Evolutionary conservation across 257 asterid genomes (phyloP), one percentile per base, ranked within the genome.

Genomic region (Nicotiana undulata): DNA sequence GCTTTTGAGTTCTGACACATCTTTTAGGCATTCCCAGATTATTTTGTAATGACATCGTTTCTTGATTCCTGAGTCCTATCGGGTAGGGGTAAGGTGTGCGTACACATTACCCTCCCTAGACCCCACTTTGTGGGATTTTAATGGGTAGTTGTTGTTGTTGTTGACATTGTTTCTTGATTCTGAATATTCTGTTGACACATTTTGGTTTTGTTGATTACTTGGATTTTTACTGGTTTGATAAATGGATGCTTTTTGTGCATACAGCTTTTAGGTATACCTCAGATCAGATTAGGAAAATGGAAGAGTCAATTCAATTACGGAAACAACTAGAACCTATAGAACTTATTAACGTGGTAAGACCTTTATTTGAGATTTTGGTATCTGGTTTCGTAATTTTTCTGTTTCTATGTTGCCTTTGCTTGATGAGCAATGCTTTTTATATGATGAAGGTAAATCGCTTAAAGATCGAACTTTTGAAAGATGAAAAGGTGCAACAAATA

Each of bases 251-350:
- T 34, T 40, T 64, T 51, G 58, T 20, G 70, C 22, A 15, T 9
- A 26, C 90, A 95, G 98, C 90, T 63, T 89, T 85, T 88, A 90
- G 82, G 85, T 92, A 96, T 88, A 90, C 91, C 9, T 81, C 88
- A 18, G 91, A 88, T 82, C 98, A 96, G 92, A 88, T 90, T 82
- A 89, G 87, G 87, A 92, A 82, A 88, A 92, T 92, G 97, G 95
- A 90, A 85, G 98, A 94, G 87, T 89, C 98, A 6, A 89, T 88
- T 86, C 89, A 83, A 82, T 86, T 96, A 83, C 89, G 97, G 72
- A 90, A 79, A 85, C 94, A 89, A 82, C 89, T 91, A 55, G 93
- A 94, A 87, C 98, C 98, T 76, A 86, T 80, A 31, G 89, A 90
- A 65, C 99, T 96, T 84, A 89, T 96, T 79, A 82, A 85, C 61